A percentile compares a stretch with the other conserved stretches of the same genome.
phyloP scores from a whole-genome alignment of 2,329 filamentous ascomycete species.

The Fusarium robinianum region DNA sequence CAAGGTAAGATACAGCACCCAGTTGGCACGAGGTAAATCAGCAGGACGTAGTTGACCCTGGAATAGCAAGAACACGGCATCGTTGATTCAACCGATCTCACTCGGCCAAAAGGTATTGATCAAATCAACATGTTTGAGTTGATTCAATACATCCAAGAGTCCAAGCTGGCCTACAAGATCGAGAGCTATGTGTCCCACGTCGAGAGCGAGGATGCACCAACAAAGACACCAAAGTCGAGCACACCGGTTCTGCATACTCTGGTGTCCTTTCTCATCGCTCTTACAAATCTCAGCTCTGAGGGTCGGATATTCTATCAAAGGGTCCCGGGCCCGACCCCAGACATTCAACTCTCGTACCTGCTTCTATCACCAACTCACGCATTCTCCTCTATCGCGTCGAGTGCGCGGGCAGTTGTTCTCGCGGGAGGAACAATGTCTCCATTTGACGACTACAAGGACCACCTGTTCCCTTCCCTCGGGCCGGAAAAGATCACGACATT shows the following conservation, averaged over 20 bases:
- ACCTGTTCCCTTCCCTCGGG: constrained; percentile 79
- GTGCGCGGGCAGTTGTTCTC: constrained; percentile 83
- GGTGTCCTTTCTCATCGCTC: constrained; percentile 69
- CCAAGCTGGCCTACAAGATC: constrained; percentile 91
- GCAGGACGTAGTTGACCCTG: constrained; percentile 2
- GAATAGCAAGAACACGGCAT: constrained; percentile 61
- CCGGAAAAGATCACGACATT: constrained; percentile 71
- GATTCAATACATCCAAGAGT: constrained; percentile 84
- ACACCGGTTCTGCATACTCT: constrained; percentile 60
- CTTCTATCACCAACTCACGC: constrained; percentile 89
- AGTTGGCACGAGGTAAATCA: neutral
- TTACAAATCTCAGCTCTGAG: constrained; percentile 83
- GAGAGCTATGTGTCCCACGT: constrained; percentile 79
- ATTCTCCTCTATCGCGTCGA: constrained; percentile 84
- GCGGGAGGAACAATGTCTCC: constrained; percentile 98
- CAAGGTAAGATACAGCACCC: constrained; percentile 48
- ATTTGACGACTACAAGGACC: constrained; percentile 84
- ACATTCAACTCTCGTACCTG: constrained; percentile 77
- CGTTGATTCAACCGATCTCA: constrained; percentile 71
- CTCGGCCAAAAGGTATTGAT: constrained; percentile 84
- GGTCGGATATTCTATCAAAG: constrained; percentile 69
- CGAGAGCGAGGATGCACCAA: constrained; percentile 51
- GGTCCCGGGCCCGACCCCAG: constrained; percentile 40
- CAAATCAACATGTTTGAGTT: constrained; percentile 95
- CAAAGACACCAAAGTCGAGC: constrained; percentile 33